Evolutionary conservation across 257 asterid genomes (phyloP).

Genomic region (Salvia rosmarinus): DNA sequence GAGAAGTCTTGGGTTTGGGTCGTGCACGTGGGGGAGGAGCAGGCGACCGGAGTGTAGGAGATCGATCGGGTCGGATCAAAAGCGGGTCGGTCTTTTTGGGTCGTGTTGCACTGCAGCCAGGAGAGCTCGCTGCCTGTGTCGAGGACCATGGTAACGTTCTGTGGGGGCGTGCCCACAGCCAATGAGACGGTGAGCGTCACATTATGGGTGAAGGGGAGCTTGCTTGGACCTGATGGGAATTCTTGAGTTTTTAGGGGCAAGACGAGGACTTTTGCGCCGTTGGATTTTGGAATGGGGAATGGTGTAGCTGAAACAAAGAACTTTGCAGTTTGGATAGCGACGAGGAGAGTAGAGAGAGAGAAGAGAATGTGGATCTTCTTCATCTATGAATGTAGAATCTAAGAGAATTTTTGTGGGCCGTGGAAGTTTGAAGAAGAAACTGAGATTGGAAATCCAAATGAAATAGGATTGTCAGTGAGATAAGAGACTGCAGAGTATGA

Average conservation of each 20-base stretch:
- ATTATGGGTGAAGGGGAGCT: constrained; percentile 80
- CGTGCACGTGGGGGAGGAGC: constrained; percentile 80
- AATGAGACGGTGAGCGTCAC: constrained; percentile 86
- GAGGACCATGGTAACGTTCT: constrained; percentile 90
- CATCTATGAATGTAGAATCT: neutral
- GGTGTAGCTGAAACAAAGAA: constrained; percentile 31
- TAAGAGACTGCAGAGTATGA: constrained; percentile 35
- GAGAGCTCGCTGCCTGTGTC: constrained; percentile 98
- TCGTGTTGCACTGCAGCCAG: constrained; percentile 78
- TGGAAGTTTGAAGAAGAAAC: neutral
- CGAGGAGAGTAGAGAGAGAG: constrained; percentile 16
- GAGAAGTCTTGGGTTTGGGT: constrained; percentile 82
- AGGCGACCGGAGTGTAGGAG: constrained; percentile 64
- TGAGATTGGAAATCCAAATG: constrained; percentile 22
- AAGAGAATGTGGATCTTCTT: constrained; percentile 30
- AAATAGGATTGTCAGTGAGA: constrained; percentile 28
- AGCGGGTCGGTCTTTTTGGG: constrained; percentile 48
- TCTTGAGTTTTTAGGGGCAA: constrained; percentile 67
- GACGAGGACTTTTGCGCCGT: constrained; percentile 32
- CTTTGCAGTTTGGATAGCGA: constrained; percentile 20
- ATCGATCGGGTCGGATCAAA: constrained; percentile 57
- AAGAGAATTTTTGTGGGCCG: neutral
- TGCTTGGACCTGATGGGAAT: constrained; percentile 47
- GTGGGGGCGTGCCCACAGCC: constrained; percentile 84
- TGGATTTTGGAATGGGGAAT: constrained; percentile 36